Base-by-base conservation (phyloP, 441 rosid species). In the Pelargonium australe region DNA sequence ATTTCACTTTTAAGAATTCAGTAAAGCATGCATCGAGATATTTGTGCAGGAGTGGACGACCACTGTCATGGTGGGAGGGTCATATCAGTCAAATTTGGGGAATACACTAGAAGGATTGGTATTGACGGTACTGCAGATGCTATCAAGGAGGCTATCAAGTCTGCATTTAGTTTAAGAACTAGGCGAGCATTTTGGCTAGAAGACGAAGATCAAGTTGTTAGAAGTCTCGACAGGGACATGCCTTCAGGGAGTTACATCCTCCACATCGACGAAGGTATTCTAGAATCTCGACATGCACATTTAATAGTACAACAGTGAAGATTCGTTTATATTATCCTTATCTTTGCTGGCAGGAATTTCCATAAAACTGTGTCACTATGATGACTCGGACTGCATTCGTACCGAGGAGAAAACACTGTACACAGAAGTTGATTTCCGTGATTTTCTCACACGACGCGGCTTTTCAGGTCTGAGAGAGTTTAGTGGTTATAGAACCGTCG, bases 111-210 rank as follows among this genome's bases (percentile, higher is more conserved):
- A 77, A 85, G 95, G 85, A 85, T 95, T 51, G 99, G 98, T n/a
- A 72, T 95, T 68, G 98, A 92, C 82, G 96, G 95, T 57, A 78
- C 81, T 4, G 67, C 93, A 4, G 98, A 90, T 79, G 92, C 98
- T 73, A 92, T 95, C 77, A 92, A 85, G 81, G 96, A 92, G 72
- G 88, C 98, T 1, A 85, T 92, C 75, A 92, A 81, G 72, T 89
- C 89, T 20, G 90, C 95, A 73, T 92, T 95, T 72, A 80, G 98
- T 64, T 77, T 92, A 72, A 85, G 98, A 80, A 95, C 90, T 1
- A 86, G 80, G 65, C 87, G 96, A 10, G 96, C 95, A 60, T 95
- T 95, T 82, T 95, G 97, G 98, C 72, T 92, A 80, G 99, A 95
- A 84, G 98, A 92, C 81, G 98, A 95, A 82, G 92, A 90, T 67